phyloP scores from a whole-genome alignment of 2,329 filamentous ascomycete species.

The Paracorniculantispora psalliotae region DNA sequence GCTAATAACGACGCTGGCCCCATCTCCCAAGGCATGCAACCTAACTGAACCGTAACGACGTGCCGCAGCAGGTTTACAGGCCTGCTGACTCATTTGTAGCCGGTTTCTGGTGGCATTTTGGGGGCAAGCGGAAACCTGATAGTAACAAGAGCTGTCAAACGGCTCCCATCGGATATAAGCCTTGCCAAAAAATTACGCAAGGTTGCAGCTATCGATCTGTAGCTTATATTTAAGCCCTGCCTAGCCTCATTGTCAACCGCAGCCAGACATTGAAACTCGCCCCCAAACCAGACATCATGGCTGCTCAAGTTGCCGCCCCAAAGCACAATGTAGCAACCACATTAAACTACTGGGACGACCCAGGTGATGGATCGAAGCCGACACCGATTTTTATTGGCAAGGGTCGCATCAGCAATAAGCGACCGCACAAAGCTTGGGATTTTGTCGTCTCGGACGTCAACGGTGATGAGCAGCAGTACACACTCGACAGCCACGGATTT shows the following conservation, averaged over 20 bases:
- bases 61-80: not conserved
- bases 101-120: not conserved
- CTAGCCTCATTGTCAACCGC: not conserved
- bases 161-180: not conserved
- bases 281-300: not conserved
- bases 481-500: slow-evolving; percentile 38
- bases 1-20: not conserved
- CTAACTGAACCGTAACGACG: not conserved
- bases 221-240: not conserved
- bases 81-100: not conserved
- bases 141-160: not conserved
- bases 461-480: slow-evolving; percentile 35
- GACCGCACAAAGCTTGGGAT: slow-evolving; percentile 35
- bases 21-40: not conserved
- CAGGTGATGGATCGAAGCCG: slow-evolving; percentile 38
- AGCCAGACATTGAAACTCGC: too few relatives aligned
- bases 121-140: not conserved
- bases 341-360: slow-evolving; percentile 37
- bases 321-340: slow-evolving; percentile 29
- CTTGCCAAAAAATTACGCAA: not conserved
- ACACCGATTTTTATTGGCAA: slow-evolving; percentile 29
- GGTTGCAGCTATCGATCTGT: not conserved
- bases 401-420: slow-evolving; percentile 24
- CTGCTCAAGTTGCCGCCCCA: not conserved
- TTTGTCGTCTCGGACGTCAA: slow-evolving; percentile 38